Conservation (phyloP, 2,329 filamentous ascomycete genomes). For the Colletotrichum truncatum region DNA sequence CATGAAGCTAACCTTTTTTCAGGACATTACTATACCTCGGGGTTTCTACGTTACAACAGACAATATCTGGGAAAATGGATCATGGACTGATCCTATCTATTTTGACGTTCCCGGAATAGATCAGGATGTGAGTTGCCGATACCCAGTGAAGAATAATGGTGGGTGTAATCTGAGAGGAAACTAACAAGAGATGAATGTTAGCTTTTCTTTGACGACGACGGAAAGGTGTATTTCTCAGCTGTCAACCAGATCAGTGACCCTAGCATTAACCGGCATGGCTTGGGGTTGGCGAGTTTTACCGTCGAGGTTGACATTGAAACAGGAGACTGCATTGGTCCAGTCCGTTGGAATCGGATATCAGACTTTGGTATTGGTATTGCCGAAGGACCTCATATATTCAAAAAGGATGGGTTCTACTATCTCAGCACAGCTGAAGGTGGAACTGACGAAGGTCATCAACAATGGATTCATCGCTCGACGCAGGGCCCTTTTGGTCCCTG, state of each 20-base stretch:
- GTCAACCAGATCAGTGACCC: background rate
- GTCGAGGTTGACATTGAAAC: background rate
- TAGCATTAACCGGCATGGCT: background rate
- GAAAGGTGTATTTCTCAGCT: background rate
- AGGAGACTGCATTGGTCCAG: background rate
- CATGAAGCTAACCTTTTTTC: too few species aligned
- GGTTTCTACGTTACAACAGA: background rate
- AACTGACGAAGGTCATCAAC: slow-evolving; percentile 44
- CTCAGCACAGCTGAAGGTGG: slow-evolving; percentile 59
- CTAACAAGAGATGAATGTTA: background rate
- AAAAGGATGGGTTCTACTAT: slow-evolving; percentile 55
- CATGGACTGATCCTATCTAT: background rate
- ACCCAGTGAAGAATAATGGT: too few species aligned
- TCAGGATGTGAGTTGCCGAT: background rate
- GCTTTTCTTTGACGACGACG: background rate
- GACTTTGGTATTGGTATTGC: background rate
- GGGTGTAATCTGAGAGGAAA: too few species aligned
- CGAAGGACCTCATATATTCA: slow-evolving; percentile 53
- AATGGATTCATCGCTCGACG: slow-evolving; percentile 47
- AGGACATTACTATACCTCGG: background rate
- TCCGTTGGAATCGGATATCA: background rate
- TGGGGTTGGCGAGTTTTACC: background rate
- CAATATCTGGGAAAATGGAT: background rate
- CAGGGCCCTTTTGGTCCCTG: slow-evolving; percentile 47
- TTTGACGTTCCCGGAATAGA: background rate